A percentile compares a stretch with the other conserved stretches of the same genome.
phyloP scores from a whole-genome alignment of 441 rosid genomes.

The Isatis lusitanica region DNA sequence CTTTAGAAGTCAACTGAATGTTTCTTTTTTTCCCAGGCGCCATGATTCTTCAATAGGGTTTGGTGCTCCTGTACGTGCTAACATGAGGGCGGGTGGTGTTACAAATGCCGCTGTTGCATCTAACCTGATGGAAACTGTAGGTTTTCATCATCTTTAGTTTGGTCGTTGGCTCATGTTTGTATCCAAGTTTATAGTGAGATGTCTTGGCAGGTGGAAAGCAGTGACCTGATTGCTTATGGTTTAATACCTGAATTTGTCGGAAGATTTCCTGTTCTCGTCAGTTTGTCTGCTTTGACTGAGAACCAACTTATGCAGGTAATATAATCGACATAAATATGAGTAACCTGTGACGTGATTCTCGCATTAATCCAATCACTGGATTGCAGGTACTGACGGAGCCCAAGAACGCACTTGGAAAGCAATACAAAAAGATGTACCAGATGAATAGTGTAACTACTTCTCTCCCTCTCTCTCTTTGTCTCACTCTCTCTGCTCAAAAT shows the following conservation, averaged over 20 bases:
- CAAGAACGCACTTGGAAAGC: constrained; percentile 94
- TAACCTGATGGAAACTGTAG: constrained; percentile 88
- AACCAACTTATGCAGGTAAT: constrained; percentile 93
- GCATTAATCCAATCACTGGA: not conserved
- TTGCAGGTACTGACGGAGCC: constrained; percentile 89
- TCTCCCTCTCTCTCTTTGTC: not conserved
- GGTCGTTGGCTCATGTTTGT: not conserved
- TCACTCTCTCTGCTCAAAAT: constrained; percentile 22
- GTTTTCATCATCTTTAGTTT: constrained; percentile 29
- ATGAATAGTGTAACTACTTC: constrained; percentile 76
- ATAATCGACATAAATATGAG: not conserved
- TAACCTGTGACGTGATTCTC: not conserved
- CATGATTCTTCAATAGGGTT: constrained; percentile 99
- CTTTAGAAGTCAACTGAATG: constrained; percentile 15
- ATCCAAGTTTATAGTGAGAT: constrained; percentile 5
- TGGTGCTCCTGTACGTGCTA: constrained; percentile 96
- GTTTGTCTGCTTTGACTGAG: constrained; percentile 89
- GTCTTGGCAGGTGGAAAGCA: constrained; percentile 83
- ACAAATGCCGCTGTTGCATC: constrained; percentile 80
- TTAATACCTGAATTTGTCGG: constrained; percentile 99
- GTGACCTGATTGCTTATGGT: constrained; percentile 93
- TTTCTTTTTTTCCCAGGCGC: constrained; percentile 48
- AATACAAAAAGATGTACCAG: constrained; percentile 91
- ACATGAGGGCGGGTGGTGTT: constrained; percentile 84
- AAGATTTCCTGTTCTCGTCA: constrained; percentile 94